phyloP scores from a whole-genome alignment of 2,329 filamentous ascomycete species.

The Ilyonectria robusta region DNA sequence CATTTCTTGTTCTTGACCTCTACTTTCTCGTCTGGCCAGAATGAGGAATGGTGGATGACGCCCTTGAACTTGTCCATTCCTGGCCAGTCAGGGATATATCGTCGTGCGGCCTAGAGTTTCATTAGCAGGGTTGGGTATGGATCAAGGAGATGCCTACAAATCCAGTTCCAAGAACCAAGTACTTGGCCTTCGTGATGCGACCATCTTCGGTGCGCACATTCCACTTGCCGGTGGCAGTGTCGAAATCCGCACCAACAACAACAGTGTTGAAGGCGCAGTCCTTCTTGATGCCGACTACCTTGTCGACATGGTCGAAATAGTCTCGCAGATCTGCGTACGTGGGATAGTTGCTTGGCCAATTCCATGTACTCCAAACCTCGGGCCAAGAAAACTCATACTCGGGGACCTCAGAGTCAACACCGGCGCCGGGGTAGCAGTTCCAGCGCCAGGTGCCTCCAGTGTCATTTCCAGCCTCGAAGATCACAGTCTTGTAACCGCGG shows the following conservation, averaged over 20 bases:
- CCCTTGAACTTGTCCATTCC: constrained; percentile 74
- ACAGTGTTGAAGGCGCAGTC: constrained; percentile 70
- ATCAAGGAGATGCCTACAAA: constrained; percentile 56
- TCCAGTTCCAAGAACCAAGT: constrained; percentile 67
- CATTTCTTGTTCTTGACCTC: constrained; percentile 70
- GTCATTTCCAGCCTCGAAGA: constrained; percentile 67
- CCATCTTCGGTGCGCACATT: constrained; percentile 64
- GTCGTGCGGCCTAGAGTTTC: constrained; percentile 63
- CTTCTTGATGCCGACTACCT: constrained; percentile 68
- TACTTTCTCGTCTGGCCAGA: constrained; percentile 72
- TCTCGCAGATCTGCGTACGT: constrained; percentile 64
- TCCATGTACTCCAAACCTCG: constrained; percentile 69
- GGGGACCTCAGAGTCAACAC: constrained; percentile 68
- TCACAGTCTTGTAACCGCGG: constrained; percentile 61
- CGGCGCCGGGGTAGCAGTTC: constrained; percentile 70
- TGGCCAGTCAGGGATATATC: constrained; percentile 73
- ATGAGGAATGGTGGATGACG: constrained; percentile 70
- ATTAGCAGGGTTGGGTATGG: not conserved
- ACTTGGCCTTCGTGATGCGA: constrained; percentile 63
- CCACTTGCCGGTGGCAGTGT: constrained; percentile 64
- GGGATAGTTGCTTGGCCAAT: constrained; percentile 68
- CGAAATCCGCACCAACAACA: constrained; percentile 66
- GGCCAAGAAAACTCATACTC: constrained; percentile 69
- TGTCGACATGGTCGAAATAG: constrained; percentile 74
- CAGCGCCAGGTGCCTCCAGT: constrained; percentile 69